phyloP scores from a whole-genome alignment of 225 moss, liverwort and hornwort species.

The Straminergon stramineum region DNA sequence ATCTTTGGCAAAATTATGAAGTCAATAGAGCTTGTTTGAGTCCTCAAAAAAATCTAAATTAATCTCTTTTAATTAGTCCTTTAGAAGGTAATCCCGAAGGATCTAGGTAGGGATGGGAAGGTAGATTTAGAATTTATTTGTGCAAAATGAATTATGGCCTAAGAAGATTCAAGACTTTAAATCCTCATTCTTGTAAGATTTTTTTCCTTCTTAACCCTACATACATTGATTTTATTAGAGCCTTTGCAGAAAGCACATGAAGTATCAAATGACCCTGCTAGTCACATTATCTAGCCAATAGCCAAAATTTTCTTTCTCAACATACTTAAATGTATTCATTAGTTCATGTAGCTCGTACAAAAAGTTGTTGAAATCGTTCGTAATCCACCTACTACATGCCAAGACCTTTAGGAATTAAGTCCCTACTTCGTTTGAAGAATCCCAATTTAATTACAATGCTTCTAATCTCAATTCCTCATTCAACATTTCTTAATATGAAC shows the following conservation, averaged over 20 bases:
- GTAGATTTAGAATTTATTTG: background rate
- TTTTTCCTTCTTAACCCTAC: background rate
- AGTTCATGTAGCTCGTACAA: background rate
- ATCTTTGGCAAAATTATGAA: background rate
- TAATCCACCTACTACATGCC: background rate
- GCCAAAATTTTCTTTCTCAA: background rate
- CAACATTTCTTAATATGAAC: background rate
- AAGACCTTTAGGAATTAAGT: background rate
- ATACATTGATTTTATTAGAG: background rate
- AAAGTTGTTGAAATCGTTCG: background rate
- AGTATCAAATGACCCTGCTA: background rate
- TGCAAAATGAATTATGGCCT: background rate
- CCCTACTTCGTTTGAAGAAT: background rate
- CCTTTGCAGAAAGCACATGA: background rate
- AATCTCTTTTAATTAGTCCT: background rate
- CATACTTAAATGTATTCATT: background rate
- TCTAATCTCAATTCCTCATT: background rate
- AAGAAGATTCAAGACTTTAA: background rate
- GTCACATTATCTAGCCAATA: background rate
- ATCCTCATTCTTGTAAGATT: too few relatives aligned
- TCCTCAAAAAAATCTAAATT: background rate
- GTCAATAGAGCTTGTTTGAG: too few relatives aligned
- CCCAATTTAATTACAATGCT: background rate
- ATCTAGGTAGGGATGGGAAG: too few relatives aligned
- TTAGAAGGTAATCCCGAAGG: accelerated